Conservation (phyloP, 1,139 yeast genomes). For the Taiozyma sp. region DNA sequence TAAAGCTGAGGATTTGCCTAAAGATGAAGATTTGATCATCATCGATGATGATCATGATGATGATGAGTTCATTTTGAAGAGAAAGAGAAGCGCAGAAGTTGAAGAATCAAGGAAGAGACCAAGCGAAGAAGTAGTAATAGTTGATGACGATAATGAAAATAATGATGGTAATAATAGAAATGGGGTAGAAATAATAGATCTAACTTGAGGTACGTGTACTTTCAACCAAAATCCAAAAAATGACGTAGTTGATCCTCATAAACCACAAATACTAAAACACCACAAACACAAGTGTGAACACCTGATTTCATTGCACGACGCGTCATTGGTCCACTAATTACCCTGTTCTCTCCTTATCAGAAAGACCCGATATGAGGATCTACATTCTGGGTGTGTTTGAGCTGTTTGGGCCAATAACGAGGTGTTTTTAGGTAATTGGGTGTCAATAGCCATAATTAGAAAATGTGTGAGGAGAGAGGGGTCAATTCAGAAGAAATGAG, state of each 20-base stretch:
- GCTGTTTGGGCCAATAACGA: conserved; percentile 3
- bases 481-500: not conserved
- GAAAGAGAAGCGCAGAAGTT: not conserved
- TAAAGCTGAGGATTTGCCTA: conserved; percentile 11
- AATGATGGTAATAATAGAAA: conserved; percentile 2
- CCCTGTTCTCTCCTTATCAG: not conserved
- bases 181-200: not conserved
- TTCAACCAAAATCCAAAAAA: not conserved
- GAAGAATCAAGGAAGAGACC: not conserved
- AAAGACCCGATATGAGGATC: not conserved
- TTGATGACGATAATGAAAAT: conserved; percentile 25
- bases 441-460: not conserved
- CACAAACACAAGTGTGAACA: not conserved
- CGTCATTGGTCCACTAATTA: not conserved
- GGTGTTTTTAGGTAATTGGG: not conserved
- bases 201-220: not conserved
- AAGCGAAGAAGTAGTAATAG: conserved; percentile 19
- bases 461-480: not conserved
- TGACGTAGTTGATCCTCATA: not conserved
- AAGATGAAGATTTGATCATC: conserved; percentile 16
- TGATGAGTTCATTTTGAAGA: conserved; percentile 1
- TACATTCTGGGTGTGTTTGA: not conserved
- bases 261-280: not conserved
- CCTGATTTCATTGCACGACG: not conserved
- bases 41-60: conserved; percentile 3